phyloP scores from a whole-genome alignment of 2,329 filamentous ascomycete genomes.

The Fulvia fulva region DNA sequence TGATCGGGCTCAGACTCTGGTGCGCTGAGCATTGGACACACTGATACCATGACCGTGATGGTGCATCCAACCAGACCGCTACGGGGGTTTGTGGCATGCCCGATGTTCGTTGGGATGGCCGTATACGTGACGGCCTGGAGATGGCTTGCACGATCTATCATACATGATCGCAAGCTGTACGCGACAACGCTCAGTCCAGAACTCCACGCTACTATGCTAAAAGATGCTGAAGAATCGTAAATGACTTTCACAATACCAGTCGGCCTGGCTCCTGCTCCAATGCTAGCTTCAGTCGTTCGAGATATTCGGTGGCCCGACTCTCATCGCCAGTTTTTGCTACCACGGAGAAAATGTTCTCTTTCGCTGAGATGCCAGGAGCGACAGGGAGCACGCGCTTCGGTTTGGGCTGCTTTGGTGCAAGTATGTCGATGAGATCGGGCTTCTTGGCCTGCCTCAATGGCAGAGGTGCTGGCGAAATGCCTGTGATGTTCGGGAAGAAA shows the following conservation, averaged over 20 bases:
- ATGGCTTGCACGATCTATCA: neutral
- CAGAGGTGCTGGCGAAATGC: constrained; percentile 46
- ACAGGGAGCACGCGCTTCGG: constrained; percentile 26
- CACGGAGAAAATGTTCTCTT: constrained; percentile 76
- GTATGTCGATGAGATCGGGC: constrained; percentile 77
- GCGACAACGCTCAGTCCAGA: neutral
- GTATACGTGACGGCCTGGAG: neutral
- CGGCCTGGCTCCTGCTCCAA: constrained; percentile 76
- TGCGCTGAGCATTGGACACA: neutral
- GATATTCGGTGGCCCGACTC: constrained; percentile 73
- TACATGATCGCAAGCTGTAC: neutral
- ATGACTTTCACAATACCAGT: constrained; percentile 52
- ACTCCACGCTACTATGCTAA: constrained; percentile 12
- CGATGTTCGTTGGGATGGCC: neutral
- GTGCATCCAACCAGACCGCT: neutral
- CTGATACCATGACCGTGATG: neutral
- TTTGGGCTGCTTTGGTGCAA: constrained; percentile 50
- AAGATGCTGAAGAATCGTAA: neutral
- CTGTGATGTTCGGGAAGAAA: constrained; percentile 69
- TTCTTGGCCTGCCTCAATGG: constrained; percentile 41
- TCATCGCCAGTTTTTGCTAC: constrained; percentile 76
- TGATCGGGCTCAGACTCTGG: neutral
- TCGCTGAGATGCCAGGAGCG: constrained; percentile 37
- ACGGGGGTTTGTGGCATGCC: neutral
- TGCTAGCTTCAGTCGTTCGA: constrained; percentile 80